phyloP scores from a whole-genome alignment of 345 rosid species.

The Carallia brachiata region DNA sequence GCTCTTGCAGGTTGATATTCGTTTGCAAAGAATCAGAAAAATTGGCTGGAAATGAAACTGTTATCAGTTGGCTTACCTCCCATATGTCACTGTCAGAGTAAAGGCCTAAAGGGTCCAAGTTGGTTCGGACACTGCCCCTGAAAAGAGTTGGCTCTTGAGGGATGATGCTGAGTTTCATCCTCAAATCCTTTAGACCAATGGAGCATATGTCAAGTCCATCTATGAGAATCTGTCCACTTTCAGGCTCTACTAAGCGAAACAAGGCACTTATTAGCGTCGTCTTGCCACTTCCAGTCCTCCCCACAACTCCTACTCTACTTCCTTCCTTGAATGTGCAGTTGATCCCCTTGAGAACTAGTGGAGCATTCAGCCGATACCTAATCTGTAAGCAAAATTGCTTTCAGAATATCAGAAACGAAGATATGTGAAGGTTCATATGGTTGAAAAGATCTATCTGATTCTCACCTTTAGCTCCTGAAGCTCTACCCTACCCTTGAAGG shows the following conservation, averaged over 20 bases:
- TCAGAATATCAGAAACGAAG: not conserved
- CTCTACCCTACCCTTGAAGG: slow-evolving; percentile 28
- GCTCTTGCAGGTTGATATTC: not conserved
- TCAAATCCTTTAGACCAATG: slow-evolving; percentile 78
- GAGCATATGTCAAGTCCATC: slow-evolving; percentile 74
- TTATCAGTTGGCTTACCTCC: slow-evolving; percentile 45
- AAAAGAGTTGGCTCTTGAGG: slow-evolving; percentile 97
- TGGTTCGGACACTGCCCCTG: slow-evolving; percentile 73
- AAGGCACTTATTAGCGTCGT: slow-evolving; percentile 81
- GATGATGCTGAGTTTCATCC: slow-evolving; percentile 88
- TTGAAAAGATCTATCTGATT: not conserved
- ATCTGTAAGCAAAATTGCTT: slow-evolving; percentile 13
- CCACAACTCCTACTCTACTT: slow-evolving; percentile 79
- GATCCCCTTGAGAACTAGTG: slow-evolving; percentile 36
- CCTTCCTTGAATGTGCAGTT: slow-evolving; percentile 35
- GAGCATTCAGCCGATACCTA: slow-evolving; percentile 34
- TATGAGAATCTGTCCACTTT: slow-evolving; percentile 61
- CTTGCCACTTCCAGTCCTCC: slow-evolving; percentile 93
- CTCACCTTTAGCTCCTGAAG: slow-evolving; percentile 25
- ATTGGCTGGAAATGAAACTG: not conserved
- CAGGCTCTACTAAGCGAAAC: slow-evolving; percentile 84
- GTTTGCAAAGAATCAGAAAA: not conserved
- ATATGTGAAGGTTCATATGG: not conserved
- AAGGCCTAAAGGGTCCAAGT: slow-evolving; percentile 81
- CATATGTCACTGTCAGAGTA: slow-evolving; percentile 73